Percentiles rank a stretch among this genome's conserved stretches.
Conservation (phyloP, 331 rosid genomes). For the Arachis monticola region DNA sequence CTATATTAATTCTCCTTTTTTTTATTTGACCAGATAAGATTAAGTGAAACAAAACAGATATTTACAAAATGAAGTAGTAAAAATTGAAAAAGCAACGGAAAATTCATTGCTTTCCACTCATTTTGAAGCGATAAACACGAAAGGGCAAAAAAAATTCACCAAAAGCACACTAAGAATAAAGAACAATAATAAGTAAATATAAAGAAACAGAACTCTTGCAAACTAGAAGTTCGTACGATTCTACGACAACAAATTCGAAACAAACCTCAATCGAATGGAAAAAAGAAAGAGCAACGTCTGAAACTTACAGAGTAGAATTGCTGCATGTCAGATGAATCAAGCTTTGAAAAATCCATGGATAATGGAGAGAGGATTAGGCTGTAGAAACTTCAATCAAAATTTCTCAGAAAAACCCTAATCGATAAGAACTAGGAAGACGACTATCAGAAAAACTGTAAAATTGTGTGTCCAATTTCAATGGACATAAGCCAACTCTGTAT, state of each 20-base stretch:
- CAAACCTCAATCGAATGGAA: not conserved
- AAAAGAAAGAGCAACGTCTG: not conserved
- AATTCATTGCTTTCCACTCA: not conserved
- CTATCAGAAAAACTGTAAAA: not conserved
- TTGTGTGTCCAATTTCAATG: not conserved
- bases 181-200: not conserved
- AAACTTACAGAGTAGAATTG: conserved; percentile 61
- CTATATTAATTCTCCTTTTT: too few relatives aligned
- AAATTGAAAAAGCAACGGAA: not conserved
- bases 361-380: not conserved
- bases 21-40: too few relatives aligned
- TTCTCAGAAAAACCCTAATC: conserved; percentile 28
- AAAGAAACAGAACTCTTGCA: not conserved
- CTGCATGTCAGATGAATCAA: conserved; percentile 56
- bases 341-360: conserved; percentile 60
- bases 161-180: not conserved
- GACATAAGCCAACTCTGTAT: too few relatives aligned
- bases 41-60: too few relatives aligned
- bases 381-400: not conserved
- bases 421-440: not conserved
- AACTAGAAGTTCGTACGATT: not conserved
- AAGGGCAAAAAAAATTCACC: too few relatives aligned
- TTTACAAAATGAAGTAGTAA: not conserved
- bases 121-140: not conserved
- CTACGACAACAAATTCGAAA: not conserved